Evolutionary conservation across 176 grass and related monocot genomes (phyloP).

Genomic region (Puya raimondii): DNA sequence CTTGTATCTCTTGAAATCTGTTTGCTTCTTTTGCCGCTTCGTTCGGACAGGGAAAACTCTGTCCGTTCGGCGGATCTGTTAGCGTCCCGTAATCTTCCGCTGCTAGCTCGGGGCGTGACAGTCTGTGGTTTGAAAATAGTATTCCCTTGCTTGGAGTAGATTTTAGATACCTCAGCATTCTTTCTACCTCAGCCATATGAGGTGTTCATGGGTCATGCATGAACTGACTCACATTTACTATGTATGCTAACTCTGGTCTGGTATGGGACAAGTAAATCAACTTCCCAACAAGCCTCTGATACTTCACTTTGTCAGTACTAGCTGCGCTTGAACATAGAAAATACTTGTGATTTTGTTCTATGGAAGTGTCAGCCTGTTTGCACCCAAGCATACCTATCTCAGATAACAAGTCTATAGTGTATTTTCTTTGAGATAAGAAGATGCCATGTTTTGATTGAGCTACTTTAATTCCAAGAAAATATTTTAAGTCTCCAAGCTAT

Average conservation of each 20-base stretch:
- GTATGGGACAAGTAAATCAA: neutral
- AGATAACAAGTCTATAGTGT: neutral
- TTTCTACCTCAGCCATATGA: neutral
- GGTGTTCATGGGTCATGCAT: too few relatives aligned
- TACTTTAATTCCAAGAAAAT: neutral
- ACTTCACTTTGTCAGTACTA: neutral
- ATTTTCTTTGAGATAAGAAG: constrained; percentile 3
- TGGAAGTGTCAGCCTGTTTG: too few relatives aligned
- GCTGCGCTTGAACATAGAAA: too few relatives aligned
- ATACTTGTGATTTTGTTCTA: too few relatives aligned
- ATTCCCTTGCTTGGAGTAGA: neutral
- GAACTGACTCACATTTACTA: too few relatives aligned
- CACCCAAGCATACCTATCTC: neutral
- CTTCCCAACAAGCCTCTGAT: neutral
- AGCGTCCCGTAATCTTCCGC: too few relatives aligned
- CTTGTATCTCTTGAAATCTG: too few relatives aligned
- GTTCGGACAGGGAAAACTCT: too few relatives aligned
- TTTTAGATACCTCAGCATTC: neutral
- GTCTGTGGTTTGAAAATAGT: neutral
- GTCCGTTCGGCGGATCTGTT: too few relatives aligned
- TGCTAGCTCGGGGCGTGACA: too few relatives aligned
- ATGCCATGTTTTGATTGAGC: neutral
- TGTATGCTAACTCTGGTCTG: neutral
- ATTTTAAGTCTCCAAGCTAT: neutral
- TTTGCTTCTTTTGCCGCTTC: too few relatives aligned